These are phyloP conservation scores for Medakamo hakoo DNA, from an alignment of 139 green algal genomes.

Conservation along the genomic window DNA sequence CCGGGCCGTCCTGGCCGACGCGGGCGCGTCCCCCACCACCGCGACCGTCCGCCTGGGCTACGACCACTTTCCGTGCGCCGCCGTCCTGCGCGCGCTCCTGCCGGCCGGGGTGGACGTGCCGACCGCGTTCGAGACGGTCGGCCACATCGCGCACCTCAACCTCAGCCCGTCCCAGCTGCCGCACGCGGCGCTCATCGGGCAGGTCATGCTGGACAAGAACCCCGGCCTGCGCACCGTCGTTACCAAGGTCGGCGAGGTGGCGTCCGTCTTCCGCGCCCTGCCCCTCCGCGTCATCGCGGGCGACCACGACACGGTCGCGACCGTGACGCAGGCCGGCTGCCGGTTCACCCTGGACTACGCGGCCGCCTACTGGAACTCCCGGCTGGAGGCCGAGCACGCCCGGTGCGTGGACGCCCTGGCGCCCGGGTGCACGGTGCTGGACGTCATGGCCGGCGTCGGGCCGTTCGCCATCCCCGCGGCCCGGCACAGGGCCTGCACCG, in stretches of 20 bases:
- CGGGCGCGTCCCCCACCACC: background rate
- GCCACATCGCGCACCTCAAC: constrained; percentile 95
- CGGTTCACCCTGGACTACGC: constrained; percentile 80
- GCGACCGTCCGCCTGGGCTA: background rate
- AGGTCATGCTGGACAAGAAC: constrained; percentile 93
- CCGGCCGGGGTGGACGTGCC: constrained; percentile 63
- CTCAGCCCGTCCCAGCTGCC: constrained; percentile 69
- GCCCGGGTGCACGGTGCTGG: constrained; percentile 46
- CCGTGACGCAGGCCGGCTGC: constrained; percentile 60
- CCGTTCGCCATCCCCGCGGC: constrained; percentile 91
- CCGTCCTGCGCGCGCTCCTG: constrained; percentile 48
- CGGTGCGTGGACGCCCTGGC: constrained; percentile 56
- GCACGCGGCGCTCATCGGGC: constrained; percentile 58
- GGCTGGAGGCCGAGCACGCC: constrained; percentile 85
- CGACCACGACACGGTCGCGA: constrained; percentile 22
- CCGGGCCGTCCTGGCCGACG: background rate
- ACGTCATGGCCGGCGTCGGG: constrained; percentile 86
- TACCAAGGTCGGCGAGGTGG: constrained; percentile 87
- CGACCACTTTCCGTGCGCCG: background rate
- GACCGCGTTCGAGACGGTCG: constrained; percentile 81
- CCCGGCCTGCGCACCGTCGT: constrained; percentile 71
- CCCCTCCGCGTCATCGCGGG: constrained; percentile 87
- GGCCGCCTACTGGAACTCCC: constrained; percentile 97
- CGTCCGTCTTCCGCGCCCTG: constrained; percentile 90
- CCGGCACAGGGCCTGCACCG: constrained; percentile 47